These are phyloP conservation scores for Coix lacrymajobi DNA, from an alignment of 176 grass and related monocot species.

Conservation along the genomic window DNA sequence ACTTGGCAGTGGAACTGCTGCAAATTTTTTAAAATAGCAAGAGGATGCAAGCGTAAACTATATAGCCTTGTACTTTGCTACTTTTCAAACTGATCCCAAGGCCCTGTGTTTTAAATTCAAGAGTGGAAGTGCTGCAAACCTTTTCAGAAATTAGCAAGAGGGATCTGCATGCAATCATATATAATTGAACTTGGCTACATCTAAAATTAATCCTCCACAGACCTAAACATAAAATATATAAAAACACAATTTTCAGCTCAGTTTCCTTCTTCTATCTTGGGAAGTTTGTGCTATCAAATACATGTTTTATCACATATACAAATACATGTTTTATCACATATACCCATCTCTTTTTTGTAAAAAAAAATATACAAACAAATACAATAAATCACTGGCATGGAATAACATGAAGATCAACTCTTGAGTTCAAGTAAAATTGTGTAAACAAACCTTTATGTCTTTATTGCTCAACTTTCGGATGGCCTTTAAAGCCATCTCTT, in stretches of 20 bases:
- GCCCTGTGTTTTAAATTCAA: not conserved
- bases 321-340: not conserved
- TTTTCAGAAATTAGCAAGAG: not conserved
- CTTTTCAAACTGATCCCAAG: not conserved
- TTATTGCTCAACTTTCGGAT: constrained; percentile 66
- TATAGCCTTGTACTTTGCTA: not conserved
- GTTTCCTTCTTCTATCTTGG: not conserved
- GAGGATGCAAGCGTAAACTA: not conserved
- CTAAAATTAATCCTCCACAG: not conserved
- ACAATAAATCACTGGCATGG: not conserved
- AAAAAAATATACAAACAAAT: not conserved
- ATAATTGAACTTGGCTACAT: not conserved
- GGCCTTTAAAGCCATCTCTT: constrained; percentile 61
- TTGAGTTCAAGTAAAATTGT: not conserved
- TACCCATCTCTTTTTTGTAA: not conserved
- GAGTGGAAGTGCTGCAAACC: not conserved
- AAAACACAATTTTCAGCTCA: not conserved
- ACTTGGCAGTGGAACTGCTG: not conserved
- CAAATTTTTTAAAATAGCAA: not conserved
- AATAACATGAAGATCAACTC: not conserved
- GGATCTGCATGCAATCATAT: not conserved
- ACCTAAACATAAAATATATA: not conserved
- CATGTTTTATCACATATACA: not conserved
- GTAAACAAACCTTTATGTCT: constrained; percentile 59
- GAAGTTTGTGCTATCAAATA: not conserved